Evolutionary conservation across 257 asterid species (phyloP).

Genomic region (Craterostigma plantagineum): DNA sequence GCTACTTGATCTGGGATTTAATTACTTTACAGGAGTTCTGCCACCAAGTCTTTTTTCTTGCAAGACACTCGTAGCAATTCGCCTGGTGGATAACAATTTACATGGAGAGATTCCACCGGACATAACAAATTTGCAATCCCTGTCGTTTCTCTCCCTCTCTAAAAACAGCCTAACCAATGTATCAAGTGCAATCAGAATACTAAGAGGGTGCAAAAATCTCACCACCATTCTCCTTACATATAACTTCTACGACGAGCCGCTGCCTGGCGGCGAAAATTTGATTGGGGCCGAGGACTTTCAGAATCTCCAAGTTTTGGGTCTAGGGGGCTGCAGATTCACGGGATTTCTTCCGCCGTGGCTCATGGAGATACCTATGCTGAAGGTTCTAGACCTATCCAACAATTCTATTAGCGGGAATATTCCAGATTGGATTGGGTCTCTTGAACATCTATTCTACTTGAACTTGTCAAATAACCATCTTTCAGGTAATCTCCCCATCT

Average conservation of each 20-base stretch:
- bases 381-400: constrained; percentile 62
- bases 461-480: constrained; percentile 57
- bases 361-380: constrained; percentile 25
- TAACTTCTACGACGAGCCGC: constrained; percentile 47
- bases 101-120: constrained; percentile 48
- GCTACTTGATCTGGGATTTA: constrained; percentile 66
- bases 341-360: constrained; percentile 74
- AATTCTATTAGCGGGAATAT: constrained; percentile 39
- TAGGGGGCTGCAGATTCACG: constrained; percentile 60
- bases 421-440: constrained; percentile 64
- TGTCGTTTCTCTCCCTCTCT: constrained; percentile 69
- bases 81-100: constrained; percentile 49
- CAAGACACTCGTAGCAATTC: constrained; percentile 56
- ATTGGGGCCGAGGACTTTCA: constrained; percentile 31
- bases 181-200: constrained; percentile 43
- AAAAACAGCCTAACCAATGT: constrained; percentile 61
- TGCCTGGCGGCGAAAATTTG: constrained; percentile 32
- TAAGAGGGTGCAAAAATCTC: constrained; percentile 57
- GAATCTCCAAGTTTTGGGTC: constrained; percentile 44
- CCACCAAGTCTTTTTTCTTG: constrained; percentile 57
- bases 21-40: constrained; percentile 40
- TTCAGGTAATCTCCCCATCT: constrained; percentile 48
- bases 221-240: constrained; percentile 42
- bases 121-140: constrained; percentile 34
- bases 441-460: constrained; percentile 64